Conservation (phyloP, 108 stramenopile species). For the Aurantiochytrium sp. region DNA sequence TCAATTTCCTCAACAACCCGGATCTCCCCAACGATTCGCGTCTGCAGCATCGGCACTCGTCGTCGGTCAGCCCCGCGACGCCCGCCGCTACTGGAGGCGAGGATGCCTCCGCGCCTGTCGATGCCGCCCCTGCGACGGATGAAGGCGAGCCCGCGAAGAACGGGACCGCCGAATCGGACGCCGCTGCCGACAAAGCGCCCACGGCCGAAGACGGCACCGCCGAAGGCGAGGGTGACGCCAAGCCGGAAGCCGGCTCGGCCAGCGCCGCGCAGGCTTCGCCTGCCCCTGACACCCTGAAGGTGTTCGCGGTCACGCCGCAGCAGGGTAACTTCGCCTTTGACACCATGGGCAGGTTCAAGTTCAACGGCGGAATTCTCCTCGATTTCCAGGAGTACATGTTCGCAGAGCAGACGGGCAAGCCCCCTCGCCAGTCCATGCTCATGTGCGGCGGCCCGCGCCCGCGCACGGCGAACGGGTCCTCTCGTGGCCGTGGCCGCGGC, state of each 20-base stretch:
- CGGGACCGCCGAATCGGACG: background rate
- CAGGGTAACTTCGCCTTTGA: background rate
- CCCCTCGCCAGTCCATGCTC: background rate
- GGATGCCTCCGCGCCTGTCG: no score
- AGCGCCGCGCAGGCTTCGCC: background rate
- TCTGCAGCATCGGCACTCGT: background rate
- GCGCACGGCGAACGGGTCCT: background rate
- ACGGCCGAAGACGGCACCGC: no score
- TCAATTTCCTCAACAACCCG: constrained; percentile 3
- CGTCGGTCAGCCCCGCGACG: no score
- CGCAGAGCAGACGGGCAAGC: background rate
- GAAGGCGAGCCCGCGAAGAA: background rate
- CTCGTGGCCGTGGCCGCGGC: constrained; percentile 22
- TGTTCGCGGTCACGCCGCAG: background rate
- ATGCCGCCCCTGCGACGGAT: background rate
- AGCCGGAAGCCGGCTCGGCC: no score
- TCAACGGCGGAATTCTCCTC: background rate
- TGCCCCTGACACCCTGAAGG: background rate
- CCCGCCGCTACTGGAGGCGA: no score
- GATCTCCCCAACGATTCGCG: background rate
- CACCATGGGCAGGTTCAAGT: background rate
- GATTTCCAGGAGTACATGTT: background rate
- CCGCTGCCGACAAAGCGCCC: background rate
- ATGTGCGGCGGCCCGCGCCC: constrained; percentile 10
- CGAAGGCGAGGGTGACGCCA: no score